Base-by-base conservation (phyloP, 225 moss, liverwort and hornwort genomes). In the Rhytidiadelphus loreus region DNA sequence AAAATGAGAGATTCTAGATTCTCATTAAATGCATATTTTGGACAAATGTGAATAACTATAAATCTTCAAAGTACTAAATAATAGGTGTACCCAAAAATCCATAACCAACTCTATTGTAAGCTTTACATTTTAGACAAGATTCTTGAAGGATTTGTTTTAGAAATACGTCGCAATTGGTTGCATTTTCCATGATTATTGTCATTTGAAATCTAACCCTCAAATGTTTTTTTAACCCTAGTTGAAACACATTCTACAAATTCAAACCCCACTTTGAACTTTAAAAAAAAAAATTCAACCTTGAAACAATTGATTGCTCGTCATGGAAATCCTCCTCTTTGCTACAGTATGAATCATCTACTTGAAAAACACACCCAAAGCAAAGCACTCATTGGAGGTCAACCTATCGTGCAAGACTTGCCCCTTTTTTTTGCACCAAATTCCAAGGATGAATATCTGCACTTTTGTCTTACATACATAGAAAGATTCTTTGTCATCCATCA, bases 251-350 rank as follows among this genome's bases (percentile, higher is more conserved):
- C 53, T n/a, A n/a, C n/a, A n/a, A 23, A 35, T 77, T 53, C 77
- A 35, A 21, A 33, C 1, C 52, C 74, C 22, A 22, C 5, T 0
- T 1, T 7, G 11, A 43, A 44, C 7, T 11, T 21, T 30, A 8
- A 30, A 16, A 62, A 62, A 16, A 29, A 15, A 25, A 59, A 25
- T 48, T 61, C 13, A 22, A 7, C 3, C 26, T 0, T 44, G 1
- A 41, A 70, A 26, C 1, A 0, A 43, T 2, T 28, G 0, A 0
- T 0, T 9, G 0, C 6, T 43, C 28, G 6, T 0, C 1, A 1
- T 16, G 2, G 0, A 71, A 71, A 28, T 9, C 43, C 16, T 71
- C 16, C 2, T 3, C 28, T 28, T 28, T 71, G 5, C 6, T 71
- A 41, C 2, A 8, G 1, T 8, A 41, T 3, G 8, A 70, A 3